Percentiles rank a stretch among this genome's conserved stretches.
These are phyloP conservation scores for Cylindrotheca fusiformis DNA, from an alignment of 108 stramenopile species.

Conservation along the genomic window DNA sequence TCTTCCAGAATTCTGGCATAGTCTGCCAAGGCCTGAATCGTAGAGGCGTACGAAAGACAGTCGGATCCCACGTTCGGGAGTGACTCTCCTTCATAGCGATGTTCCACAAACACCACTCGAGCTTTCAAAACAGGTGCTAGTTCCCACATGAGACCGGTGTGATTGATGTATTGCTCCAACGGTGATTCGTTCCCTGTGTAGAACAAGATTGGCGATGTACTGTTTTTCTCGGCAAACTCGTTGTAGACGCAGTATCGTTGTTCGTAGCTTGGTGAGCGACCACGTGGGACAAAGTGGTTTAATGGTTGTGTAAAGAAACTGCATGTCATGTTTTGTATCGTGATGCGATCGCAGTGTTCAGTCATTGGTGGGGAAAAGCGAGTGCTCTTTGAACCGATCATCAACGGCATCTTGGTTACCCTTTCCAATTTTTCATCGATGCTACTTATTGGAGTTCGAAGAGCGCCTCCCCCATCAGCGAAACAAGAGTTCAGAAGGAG, in stretches of 20 bases:
- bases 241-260: conserved; percentile 49
- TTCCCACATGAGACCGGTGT: conserved; percentile 91
- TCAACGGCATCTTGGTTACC: too few relatives aligned
- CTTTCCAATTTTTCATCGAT: too few relatives aligned
- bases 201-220: conserved; percentile 58
- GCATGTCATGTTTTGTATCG: conserved; percentile 40
- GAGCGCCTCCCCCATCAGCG: too few relatives aligned
- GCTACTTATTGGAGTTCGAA: too few relatives aligned
- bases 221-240: conserved; percentile 12
- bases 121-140: conserved; percentile 69
- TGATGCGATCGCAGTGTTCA: too few relatives aligned
- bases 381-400: too few relatives aligned
- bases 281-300: conserved; percentile 56
- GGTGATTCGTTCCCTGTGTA: conserved; percentile 89
- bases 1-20: conserved; percentile 68
- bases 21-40: conserved; percentile 81
- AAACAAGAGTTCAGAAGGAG: too few relatives aligned
- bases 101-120: conserved; percentile 84
- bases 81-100: conserved; percentile 85
- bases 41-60: conserved; percentile 45
- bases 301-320: conserved; percentile 49
- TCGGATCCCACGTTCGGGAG: conserved; percentile 19
- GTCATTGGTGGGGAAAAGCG: too few relatives aligned
- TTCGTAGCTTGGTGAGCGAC: conserved; percentile 26
- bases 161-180: conserved; percentile 78